These are phyloP conservation scores for Fonsecaea pugnacius DNA, from an alignment of 2,329 filamentous ascomycete species.

Conservation along the genomic window DNA sequence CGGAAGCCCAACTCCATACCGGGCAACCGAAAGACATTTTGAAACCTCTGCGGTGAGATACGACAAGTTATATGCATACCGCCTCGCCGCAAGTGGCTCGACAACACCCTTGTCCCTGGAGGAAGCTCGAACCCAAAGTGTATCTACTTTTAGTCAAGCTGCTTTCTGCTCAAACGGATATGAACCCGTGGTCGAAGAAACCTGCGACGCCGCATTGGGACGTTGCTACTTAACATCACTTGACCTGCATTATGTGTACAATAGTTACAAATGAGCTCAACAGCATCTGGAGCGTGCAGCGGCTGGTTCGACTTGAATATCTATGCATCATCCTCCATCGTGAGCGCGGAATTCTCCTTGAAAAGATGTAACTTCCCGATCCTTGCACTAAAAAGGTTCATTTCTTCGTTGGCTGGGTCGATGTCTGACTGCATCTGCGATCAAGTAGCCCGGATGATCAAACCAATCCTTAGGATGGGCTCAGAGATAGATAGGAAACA, in stretches of 20 bases:
- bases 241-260: conserved; percentile 7
- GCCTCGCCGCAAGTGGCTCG: background rate
- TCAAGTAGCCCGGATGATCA: background rate
- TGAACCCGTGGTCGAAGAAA: background rate
- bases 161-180: background rate
- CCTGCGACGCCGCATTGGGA: background rate
- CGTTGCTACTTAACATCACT: background rate
- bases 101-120: background rate
- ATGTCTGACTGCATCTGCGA: background rate
- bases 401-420: background rate
- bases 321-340: background rate
- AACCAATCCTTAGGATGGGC: background rate
- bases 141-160: background rate
- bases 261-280: background rate
- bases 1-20: too few relatives aligned
- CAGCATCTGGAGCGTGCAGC: background rate
- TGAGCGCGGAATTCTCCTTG: background rate
- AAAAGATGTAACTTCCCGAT: background rate
- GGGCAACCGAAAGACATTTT: background rate
- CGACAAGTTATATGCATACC: background rate
- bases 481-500: conserved; percentile 56
- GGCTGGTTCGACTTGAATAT: background rate
- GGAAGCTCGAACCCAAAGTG: background rate
- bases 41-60: background rate
- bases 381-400: background rate